phyloP scores from a whole-genome alignment of 345 rosid genomes.

The Turnera subulata region DNA sequence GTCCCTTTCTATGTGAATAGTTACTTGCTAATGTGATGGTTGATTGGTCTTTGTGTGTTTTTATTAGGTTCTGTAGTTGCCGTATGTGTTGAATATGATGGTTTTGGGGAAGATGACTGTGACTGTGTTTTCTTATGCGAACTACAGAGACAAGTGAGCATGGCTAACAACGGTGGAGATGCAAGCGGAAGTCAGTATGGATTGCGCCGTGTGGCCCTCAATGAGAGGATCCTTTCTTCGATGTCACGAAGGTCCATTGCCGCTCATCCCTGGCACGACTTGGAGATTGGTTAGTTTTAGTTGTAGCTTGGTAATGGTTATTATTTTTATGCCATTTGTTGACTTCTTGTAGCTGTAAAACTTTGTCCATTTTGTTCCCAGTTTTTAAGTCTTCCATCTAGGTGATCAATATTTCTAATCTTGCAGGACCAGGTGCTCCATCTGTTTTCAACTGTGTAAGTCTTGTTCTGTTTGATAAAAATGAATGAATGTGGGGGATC shows the following conservation, averaged over 20 bases:
- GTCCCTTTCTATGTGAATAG: background rate
- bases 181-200: conserved; percentile 15
- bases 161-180: conserved; percentile 51
- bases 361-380: no score
- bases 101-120: no score
- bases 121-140: background rate
- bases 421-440: conserved; percentile 88
- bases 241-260: conserved; percentile 70
- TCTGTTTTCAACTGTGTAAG: conserved; percentile 84
- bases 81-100: no score
- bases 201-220: conserved; percentile 37
- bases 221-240: conserved; percentile 77
- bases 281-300: conserved; percentile 61
- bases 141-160: conserved; percentile 9
- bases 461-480: conserved; percentile 12
- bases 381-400: background rate
- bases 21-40: background rate
- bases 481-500: no score
- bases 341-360: no score
- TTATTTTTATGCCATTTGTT: no score
- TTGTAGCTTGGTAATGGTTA: background rate
- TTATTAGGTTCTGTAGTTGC: no score
- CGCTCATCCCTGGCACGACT: conserved; percentile 98
- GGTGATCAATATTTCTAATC: conserved; percentile 14
- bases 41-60: background rate